Base-by-base conservation (phyloP, 148 eudicot genomes). In the Nepenthes gracilis region DNA sequence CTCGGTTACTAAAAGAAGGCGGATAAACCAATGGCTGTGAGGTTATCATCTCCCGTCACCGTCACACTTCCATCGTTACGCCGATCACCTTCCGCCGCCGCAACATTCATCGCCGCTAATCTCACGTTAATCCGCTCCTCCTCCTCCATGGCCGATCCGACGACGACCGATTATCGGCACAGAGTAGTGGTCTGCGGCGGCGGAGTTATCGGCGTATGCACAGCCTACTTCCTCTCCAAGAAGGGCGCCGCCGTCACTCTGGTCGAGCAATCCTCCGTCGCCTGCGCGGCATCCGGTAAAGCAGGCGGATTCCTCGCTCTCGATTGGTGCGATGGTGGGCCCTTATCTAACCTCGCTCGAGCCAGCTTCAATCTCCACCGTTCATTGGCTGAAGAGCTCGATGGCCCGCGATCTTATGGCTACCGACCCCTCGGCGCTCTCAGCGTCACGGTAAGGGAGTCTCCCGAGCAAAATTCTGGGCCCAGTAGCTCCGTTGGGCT, bases 261-360 rank as follows among this genome's bases (percentile, higher is more conserved):
- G 45, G 37, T 91, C n/a, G 97, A 91, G 59, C 72, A 80, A 63
- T 80, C 87, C 12, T 76, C 90, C 12, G 50, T 87, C 62, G 97
- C 97, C 33, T 79, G 85, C 68, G 97, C 87, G 53, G 97, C 97
- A 61, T 87, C 97, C 6, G 97, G 97, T 1, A 87, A 91, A 58
- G 85, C 97, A 53, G 96, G 95, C 56, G 96, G 93, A 0, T 91
- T 91, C 61, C 81, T 91, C 43, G 93, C 96, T 11, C 74, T 79
- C 35, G 92, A 90, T 59, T 83, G 87, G 97, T 91, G 87, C 67
- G 97, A 87, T 62, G 77, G 72, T 15, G 84, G 86, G 1, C 84
- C 96, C 36, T 43, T 85, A 64, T 64, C 85, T 1, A 66, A 74
- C n/a, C 85, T 91, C 61, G 89, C 97, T 6, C 86, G 90, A 5